Percentiles rank a stretch among this genome's conserved stretches.
These are phyloP conservation scores for Herpetospermum pedunculosum DNA, from an alignment of 306 rosid species.

Conservation along the genomic window DNA sequence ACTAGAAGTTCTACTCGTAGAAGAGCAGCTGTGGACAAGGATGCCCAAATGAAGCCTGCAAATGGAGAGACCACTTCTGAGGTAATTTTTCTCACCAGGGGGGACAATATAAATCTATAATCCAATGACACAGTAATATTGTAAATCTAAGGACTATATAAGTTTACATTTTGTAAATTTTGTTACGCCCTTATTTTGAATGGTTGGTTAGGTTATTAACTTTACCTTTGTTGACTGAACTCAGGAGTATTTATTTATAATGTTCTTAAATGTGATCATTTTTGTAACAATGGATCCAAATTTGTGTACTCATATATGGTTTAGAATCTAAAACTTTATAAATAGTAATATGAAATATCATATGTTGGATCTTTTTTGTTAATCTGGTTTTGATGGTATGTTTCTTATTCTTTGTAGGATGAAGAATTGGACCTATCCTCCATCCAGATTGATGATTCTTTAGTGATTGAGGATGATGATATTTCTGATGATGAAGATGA, in stretches of 20 bases:
- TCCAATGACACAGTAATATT: background rate
- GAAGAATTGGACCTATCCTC: slow-evolving; percentile 86
- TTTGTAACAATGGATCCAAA: background rate
- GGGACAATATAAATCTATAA: background rate
- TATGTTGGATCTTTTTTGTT: background rate
- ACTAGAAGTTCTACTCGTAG: slow-evolving; percentile 88
- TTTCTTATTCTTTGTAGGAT: slow-evolving; percentile 37
- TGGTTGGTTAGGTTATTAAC: background rate
- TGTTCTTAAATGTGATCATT: background rate
- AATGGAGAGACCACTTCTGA: slow-evolving; percentile 92
- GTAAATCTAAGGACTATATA: background rate
- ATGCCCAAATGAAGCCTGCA: slow-evolving; percentile 56
- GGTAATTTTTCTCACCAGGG: slow-evolving; percentile 32
- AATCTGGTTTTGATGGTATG: background rate
- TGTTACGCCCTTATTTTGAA: background rate
- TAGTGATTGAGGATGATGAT: slow-evolving; percentile 95
- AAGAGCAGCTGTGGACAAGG: slow-evolving; percentile 79
- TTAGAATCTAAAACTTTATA: background rate
- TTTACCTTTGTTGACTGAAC: background rate
- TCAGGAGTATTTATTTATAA: background rate
- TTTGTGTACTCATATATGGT: background rate
- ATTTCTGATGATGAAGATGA: slow-evolving; percentile 96
- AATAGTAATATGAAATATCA: background rate
- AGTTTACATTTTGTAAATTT: no score
- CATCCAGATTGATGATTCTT: slow-evolving; percentile 84